Evolutionary conservation across 2,329 filamentous ascomycete species (phyloP), one percentile per base, ranked within the genome.

Genomic region (Didymella sp.): DNA sequence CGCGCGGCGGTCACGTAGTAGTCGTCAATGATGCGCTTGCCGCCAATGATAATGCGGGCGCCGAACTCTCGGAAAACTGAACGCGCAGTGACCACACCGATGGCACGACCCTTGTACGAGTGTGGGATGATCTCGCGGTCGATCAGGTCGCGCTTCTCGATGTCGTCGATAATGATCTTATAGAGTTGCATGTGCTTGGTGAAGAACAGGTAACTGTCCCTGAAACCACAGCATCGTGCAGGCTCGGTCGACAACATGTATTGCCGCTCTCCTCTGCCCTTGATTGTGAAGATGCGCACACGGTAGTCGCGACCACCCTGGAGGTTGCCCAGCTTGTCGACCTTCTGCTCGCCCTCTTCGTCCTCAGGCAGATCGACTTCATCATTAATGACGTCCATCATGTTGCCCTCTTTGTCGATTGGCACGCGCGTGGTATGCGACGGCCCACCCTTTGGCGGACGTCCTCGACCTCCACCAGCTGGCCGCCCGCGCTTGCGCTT

Each of bases 221-320:
- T 86, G 83, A 99, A 99, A 15, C 95, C 95, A 52, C 96, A 93
- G 71, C 95, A 98, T 63, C 95, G 90, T 22, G 95, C 95, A 5
- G 95, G 96, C 73, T 99, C 95, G 4, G 95, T 99, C 3, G 95
- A 98, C 77, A 99, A 80, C 95, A 99, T 99, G 85, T 99, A 99
- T 11, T 96, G 86, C 53, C 93, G 83, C 46, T 94, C 85, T 33
- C 90, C 92, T 63, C 93, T 87, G 51, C 91, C 92, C 17, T 87
- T 84, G 62, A 99, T 90, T 7, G 90, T 96, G 76, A 99, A 99
- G 1, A 94, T 96, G 59, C 95, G 90, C 72, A 96, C 96, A 25
- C 95, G 89, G 76, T 99, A 99, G 71, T 98, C 92, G 67, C 95
- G 87, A 4, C 89, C 93, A 25, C 87, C 95, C 61, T 88, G 83